Evolutionary conservation across 2,329 filamentous ascomycete genomes (phyloP).

Genomic region (Penicillium sclerotigenum): DNA sequence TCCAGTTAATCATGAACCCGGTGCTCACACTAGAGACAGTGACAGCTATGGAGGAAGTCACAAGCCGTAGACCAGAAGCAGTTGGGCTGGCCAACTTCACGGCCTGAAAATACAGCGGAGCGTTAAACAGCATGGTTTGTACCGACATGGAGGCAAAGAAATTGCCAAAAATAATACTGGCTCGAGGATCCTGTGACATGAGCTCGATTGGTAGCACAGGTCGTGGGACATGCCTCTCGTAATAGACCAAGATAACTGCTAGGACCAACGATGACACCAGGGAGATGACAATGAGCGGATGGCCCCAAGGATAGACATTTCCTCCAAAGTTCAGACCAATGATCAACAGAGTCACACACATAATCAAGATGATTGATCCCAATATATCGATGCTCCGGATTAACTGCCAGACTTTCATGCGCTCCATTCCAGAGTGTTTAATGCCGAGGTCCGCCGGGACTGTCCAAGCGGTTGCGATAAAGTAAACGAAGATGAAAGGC

Average conservation of each 20-base stretch:
- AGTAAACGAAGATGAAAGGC: constrained; percentile 45
- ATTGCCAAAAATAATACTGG: constrained; percentile 51
- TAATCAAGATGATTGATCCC: constrained; percentile 48
- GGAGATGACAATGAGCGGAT: constrained; percentile 50
- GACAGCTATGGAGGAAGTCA: constrained; percentile 59
- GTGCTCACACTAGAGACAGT: constrained; percentile 56
- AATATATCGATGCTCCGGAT: constrained; percentile 50
- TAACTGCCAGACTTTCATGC: constrained; percentile 41
- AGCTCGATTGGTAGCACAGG: constrained; percentile 52
- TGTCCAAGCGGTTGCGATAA: constrained; percentile 25
- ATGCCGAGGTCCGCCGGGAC: constrained; percentile 47
- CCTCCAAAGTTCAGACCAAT: constrained; percentile 53
- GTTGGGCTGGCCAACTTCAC: constrained; percentile 69
- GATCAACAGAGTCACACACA: constrained; percentile 49
- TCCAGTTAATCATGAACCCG: constrained; percentile 61
- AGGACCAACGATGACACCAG: constrained; percentile 42
- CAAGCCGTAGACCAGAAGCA: constrained; percentile 67
- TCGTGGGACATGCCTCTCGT: constrained; percentile 44
- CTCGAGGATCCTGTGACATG: constrained; percentile 47
- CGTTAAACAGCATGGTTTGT: constrained; percentile 64
- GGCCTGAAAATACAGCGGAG: constrained; percentile 73
- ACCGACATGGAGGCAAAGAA: constrained; percentile 51
- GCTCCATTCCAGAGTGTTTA: constrained; percentile 42
- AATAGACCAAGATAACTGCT: constrained; percentile 40
- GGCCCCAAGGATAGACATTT: constrained; percentile 51